These are phyloP conservation scores for Colletotrichum nymphaeae DNA, from an alignment of 2,329 filamentous ascomycete species.

Conservation along the genomic window DNA sequence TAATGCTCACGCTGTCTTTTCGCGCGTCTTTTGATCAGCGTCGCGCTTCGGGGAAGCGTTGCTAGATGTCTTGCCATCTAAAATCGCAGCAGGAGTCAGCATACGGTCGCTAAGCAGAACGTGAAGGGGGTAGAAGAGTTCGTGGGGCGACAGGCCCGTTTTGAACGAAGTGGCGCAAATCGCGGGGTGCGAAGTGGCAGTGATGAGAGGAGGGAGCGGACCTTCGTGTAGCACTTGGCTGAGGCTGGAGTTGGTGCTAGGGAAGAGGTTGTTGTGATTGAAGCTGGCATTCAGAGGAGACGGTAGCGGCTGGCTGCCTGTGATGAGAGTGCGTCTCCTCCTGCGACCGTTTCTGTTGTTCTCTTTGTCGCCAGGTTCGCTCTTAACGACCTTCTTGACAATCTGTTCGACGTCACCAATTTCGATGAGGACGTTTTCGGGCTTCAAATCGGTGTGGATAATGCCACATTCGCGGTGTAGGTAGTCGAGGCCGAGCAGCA, in stretches of 20 bases:
- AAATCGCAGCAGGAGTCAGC: constrained; percentile 16
- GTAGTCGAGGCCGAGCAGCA: constrained; percentile 94
- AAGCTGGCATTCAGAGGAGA: constrained; percentile 95
- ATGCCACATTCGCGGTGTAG: constrained; percentile 98
- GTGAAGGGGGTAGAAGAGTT: neutral
- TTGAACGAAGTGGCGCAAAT: constrained; percentile 1
- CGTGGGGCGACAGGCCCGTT: neutral
- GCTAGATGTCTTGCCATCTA: constrained; percentile 50
- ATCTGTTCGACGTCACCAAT: constrained; percentile 99
- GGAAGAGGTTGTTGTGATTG: constrained; percentile 79
- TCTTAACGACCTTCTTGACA: constrained; percentile 94
- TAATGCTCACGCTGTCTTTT: constrained; percentile 88
- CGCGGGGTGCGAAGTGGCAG: constrained; percentile 2
- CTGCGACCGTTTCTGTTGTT: constrained; percentile 92
- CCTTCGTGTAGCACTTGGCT: constrained; percentile 87
- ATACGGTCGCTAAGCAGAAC: neutral
- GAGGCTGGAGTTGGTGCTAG: constrained; percentile 75
- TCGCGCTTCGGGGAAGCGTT: constrained; percentile 61
- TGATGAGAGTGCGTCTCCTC: constrained; percentile 92
- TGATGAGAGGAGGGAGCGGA: constrained; percentile 52
- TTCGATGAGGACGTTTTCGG: constrained; percentile 98
- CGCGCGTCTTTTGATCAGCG: constrained; percentile 83
- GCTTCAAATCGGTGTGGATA: constrained; percentile 97
- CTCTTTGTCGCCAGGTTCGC: constrained; percentile 79
- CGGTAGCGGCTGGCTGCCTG: constrained; percentile 94